A percentile compares a stretch with the other conserved stretches of the same genome.
Conservation (phyloP, 2,329 filamentous ascomycete genomes). For the Chaetothyriales sp. region DNA sequence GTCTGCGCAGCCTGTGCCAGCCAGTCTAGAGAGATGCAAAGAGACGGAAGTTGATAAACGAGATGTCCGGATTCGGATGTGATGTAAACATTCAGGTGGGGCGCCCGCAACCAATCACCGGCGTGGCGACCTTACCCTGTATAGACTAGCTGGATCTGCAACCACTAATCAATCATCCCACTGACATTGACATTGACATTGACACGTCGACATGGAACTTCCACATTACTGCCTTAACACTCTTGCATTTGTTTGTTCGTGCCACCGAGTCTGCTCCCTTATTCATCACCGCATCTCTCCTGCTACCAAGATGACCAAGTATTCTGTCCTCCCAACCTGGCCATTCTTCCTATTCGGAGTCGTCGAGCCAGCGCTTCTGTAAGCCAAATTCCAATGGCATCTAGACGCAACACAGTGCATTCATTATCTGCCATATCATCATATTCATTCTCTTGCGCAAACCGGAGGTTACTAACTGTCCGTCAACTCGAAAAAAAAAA, state of each 20-base stretch:
- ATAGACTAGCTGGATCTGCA: background rate
- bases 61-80: background rate
- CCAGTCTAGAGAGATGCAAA: conserved; percentile 1
- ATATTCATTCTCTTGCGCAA: too few species aligned
- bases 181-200: too few species aligned
- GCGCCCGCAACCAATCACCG: background rate
- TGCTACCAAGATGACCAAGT: conserved; percentile 21
- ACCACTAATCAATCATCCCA: background rate
- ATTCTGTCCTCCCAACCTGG: conserved; percentile 43
- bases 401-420: background rate
- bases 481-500: background rate
- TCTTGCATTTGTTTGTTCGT: too few species aligned
- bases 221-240: background rate
- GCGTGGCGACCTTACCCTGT: background rate
- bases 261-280: too few species aligned
- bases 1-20: conserved; percentile 2
- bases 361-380: conserved; percentile 55
- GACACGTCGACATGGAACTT: too few species aligned
- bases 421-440: background rate
- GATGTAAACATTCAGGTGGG: conserved; percentile 7
- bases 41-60: background rate
- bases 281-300: background rate
- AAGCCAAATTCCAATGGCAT: conserved; percentile 19
- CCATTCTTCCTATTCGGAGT: conserved; percentile 53
- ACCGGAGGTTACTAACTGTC: background rate